Evolutionary conservation across 1,139 yeast species (phyloP), one percentile per base, ranked within the genome.

Genomic region (Pichia sp.): DNA sequence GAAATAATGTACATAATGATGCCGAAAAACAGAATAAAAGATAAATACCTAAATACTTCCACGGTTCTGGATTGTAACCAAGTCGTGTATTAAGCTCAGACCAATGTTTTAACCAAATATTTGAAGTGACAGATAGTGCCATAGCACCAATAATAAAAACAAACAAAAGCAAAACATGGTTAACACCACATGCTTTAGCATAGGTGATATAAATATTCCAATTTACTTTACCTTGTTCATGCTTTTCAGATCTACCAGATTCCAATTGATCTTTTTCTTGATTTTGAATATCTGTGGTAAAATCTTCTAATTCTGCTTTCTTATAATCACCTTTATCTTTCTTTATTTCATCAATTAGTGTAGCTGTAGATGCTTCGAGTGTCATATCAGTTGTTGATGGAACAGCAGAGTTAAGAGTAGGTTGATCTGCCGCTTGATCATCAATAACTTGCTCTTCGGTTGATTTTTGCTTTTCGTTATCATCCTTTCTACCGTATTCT

Each of bases 51-150:
- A 93, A 74, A 61, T 90, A 91, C 62, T 71, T 79, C 48, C 73
- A 73, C 34, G 87, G 81, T 55, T 82, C 67, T 3, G 96, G 96
- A 66, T 91, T 91, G 53, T 71, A 73, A 28, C 93, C 95, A 45
- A 72, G 67, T 46, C 69, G 72, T 5, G 90, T 77, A 66, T 93
- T 93, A 39, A 86, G 80, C 66, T 93, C 99, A 11, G 98, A 89
- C 99, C 99, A 95, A 67, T 89, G 91, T 67, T 93, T 93, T 64
- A 93, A 80, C 99, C 99, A 93, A 50, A 93, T 79, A 65, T 84
- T 89, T 45, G 91, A 77, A 48, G 72, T 68, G 45, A 83, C 87
- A 53, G 82, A 78, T 46, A 87, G 67, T 25, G 79, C 71, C 77
- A 83, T 86, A 1, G 90, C 76, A 8, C 72, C 48, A 25, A 84